Evolutionary conservation across 2,329 filamentous ascomycete genomes (phyloP).

Genomic region (Trichoderma polysporum): DNA sequence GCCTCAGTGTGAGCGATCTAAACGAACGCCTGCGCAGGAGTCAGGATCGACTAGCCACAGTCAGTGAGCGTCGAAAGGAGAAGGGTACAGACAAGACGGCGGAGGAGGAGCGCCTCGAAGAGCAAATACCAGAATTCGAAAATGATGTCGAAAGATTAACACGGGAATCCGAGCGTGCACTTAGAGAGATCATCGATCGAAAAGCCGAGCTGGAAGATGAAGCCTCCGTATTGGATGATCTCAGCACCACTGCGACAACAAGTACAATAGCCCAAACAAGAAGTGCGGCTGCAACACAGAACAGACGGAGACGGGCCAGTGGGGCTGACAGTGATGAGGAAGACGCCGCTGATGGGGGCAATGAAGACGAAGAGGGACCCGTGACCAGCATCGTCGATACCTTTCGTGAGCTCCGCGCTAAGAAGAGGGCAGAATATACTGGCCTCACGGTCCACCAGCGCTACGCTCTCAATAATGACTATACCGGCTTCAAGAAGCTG

Average conservation of each 20-base stretch:
- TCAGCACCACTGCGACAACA: conserved; percentile 33
- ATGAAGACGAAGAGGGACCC: conserved; percentile 26
- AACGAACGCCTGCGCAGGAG: conserved; percentile 48
- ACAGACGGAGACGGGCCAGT: conserved; percentile 20
- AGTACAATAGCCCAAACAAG: conserved; percentile 21
- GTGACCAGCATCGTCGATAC: conserved; percentile 32
- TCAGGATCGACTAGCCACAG: conserved; percentile 34
- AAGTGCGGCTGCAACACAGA: background rate
- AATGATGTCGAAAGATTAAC: conserved; percentile 44
- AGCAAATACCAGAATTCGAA: conserved; percentile 42
- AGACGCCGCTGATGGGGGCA: conserved; percentile 28
- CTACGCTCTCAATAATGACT: conserved; percentile 59
- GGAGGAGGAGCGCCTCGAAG: conserved; percentile 40
- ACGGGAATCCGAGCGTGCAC: conserved; percentile 44
- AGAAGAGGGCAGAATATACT: conserved; percentile 45
- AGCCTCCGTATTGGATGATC: conserved; percentile 38
- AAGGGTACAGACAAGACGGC: conserved; percentile 37
- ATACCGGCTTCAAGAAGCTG: conserved; percentile 57
- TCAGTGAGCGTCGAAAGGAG: conserved; percentile 38
- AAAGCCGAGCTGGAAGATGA: conserved; percentile 52
- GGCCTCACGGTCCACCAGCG: conserved; percentile 44
- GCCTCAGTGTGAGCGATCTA: conserved; percentile 47
- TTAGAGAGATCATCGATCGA: conserved; percentile 51
- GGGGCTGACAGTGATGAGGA: conserved; percentile 20
- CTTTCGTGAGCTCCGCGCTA: conserved; percentile 38